A percentile compares a stretch with the other conserved stretches of the same genome.
These are phyloP conservation scores for Nicotiana otophora DNA, from an alignment of 257 asterid genomes.

Conservation along the genomic window DNA sequence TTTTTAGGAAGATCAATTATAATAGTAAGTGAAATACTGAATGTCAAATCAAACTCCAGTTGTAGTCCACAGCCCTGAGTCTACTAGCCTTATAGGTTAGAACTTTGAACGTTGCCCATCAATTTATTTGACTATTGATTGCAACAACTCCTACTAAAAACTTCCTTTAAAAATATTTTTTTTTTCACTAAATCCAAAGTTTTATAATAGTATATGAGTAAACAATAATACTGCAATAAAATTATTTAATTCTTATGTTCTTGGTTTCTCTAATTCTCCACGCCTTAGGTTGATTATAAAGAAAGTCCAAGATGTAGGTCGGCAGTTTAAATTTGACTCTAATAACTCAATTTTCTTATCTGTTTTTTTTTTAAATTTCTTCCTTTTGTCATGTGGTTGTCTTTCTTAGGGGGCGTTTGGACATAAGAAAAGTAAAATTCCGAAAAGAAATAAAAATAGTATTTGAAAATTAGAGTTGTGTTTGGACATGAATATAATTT, in stretches of 20 bases:
- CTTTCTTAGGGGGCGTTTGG: not conserved
- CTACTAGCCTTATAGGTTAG: slow-evolving; percentile 2
- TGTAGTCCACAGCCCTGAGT: slow-evolving; percentile 5
- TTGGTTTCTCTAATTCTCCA: not conserved
- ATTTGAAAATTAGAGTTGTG: no score
- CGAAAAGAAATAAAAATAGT: no score
- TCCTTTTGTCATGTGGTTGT: not conserved
- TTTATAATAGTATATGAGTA: not conserved
- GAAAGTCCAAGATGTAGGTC: not conserved
- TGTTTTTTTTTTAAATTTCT: no score
- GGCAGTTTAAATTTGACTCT: not conserved
- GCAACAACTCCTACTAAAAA: not conserved
- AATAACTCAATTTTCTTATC: not conserved
- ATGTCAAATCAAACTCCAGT: not conserved
- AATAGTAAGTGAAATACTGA: not conserved
- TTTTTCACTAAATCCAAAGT: not conserved
- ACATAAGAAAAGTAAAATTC: no score
- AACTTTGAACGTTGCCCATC: slow-evolving; percentile 7
- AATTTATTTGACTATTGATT: slow-evolving; percentile 4
- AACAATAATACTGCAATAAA: not conserved
- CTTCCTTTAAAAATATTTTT: not conserved
- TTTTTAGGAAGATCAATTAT: not conserved
- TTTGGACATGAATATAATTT: no score
- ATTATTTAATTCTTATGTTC: not conserved
- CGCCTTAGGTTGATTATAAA: not conserved